A percentile compares a stretch with the other conserved stretches of the same genome.
Conservation (phyloP, 495 filamentous ascomycete genomes). For the Annulohypoxylon maeteangense region DNA sequence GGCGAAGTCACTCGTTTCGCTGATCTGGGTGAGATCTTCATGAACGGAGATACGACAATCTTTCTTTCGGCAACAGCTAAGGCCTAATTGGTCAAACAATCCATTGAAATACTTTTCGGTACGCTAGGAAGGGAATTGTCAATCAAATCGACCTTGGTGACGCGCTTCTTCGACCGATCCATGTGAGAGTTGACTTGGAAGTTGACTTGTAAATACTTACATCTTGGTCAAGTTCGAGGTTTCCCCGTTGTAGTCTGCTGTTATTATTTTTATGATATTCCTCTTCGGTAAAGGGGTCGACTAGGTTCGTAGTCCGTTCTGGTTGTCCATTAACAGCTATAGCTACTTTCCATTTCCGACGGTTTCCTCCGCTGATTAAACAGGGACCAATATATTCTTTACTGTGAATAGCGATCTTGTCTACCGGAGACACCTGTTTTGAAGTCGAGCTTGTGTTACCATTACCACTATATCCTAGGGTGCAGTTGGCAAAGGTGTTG, state of each 20-base stretch:
- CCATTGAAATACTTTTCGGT: background rate
- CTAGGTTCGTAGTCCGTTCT: background rate
- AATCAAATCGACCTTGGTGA: background rate
- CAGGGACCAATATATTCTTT: background rate
- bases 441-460: background rate
- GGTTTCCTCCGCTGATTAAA: background rate
- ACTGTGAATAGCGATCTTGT: background rate
- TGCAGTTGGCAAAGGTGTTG: background rate
- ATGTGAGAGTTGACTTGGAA: background rate
- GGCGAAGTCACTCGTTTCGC: background rate
- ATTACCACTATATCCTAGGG: background rate
- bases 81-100: slow-evolving; percentile 11
- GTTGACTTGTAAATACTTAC: background rate
- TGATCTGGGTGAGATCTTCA: background rate
- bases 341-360: background rate
- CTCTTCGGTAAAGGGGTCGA: background rate
- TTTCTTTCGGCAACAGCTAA: slow-evolving; percentile 7
- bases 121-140: background rate
- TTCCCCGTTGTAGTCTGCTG: background rate
- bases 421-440: background rate
- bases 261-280: slow-evolving; percentile 8
- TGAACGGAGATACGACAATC: slow-evolving; percentile 6
- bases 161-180: background rate
- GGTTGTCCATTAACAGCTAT: background rate
- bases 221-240: background rate